Evolutionary conservation across 768 basidiomycete genomes (phyloP).

Genomic region (Neoboletus brunneissimus): DNA sequence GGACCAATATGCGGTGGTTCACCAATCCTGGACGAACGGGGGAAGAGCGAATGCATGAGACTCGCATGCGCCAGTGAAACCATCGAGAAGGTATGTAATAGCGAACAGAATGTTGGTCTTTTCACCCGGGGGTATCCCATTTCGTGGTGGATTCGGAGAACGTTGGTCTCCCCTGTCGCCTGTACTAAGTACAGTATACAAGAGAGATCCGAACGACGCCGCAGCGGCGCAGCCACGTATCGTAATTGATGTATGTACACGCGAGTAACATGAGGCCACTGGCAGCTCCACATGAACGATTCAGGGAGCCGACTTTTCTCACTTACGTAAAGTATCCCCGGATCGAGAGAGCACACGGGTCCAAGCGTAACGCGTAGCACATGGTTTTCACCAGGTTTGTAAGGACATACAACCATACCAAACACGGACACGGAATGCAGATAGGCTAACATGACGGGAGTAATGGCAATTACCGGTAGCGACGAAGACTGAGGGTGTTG

Average conservation of each 20-base stretch:
- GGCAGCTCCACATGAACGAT: background rate
- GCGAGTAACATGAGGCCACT: slow-evolving; percentile 20
- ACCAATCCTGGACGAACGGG: background rate
- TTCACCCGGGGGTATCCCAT: slow-evolving; percentile 15
- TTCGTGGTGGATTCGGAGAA: slow-evolving; percentile 6
- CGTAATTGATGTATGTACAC: slow-evolving; percentile 17
- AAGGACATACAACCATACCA: slow-evolving; percentile 23
- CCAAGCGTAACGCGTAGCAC: background rate
- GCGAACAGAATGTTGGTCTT: slow-evolving; percentile 5
- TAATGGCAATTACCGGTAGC: slow-evolving; percentile 63
- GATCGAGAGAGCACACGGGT: no score
- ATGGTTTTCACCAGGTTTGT: slow-evolving; percentile 14
- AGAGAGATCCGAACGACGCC: slow-evolving; percentile 8
- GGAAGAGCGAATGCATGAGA: slow-evolving; percentile 2
- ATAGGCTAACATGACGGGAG: slow-evolving; percentile 7
- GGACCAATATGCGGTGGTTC: background rate
- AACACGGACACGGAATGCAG: slow-evolving; percentile 27
- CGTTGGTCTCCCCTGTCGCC: background rate
- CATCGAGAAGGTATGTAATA: slow-evolving; percentile 16
- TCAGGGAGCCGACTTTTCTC: background rate
- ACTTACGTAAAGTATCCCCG: background rate
- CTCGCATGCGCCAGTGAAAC: slow-evolving; percentile 14
- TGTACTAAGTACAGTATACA: background rate
- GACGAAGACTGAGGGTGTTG: slow-evolving; percentile 93
- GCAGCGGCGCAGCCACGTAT: slow-evolving; percentile 12